These are phyloP conservation scores for Peniophora sp. DNA, from an alignment of 1,284 basidiomycete species.

Conservation along the genomic window DNA sequence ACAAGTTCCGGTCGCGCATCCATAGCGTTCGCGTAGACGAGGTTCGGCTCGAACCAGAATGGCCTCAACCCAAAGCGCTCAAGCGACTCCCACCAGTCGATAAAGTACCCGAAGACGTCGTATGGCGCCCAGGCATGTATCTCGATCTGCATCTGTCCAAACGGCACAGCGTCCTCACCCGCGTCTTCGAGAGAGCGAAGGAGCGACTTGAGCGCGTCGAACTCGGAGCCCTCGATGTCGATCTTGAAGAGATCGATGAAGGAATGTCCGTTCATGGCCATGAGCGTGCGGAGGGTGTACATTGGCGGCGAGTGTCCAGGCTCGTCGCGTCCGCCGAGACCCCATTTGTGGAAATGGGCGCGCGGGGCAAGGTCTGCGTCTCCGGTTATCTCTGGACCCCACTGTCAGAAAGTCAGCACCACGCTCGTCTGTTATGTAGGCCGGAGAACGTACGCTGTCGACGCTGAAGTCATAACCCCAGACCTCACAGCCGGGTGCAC, in stretches of 20 bases:
- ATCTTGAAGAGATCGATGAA: constrained; percentile 39
- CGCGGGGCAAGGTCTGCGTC: constrained; percentile 21
- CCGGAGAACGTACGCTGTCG: background rate
- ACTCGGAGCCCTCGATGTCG: constrained; percentile 37
- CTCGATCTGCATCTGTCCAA: constrained; percentile 39
- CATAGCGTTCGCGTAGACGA: constrained; percentile 28
- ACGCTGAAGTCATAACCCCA: constrained; percentile 51
- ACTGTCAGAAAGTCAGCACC: constrained; percentile 17
- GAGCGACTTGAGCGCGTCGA: constrained; percentile 27
- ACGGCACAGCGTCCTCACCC: constrained; percentile 24
- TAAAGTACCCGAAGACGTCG: constrained; percentile 27
- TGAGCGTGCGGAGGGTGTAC: constrained; percentile 39
- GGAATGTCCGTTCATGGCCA: constrained; percentile 35
- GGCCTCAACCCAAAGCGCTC: constrained; percentile 43
- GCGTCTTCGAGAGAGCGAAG: constrained; percentile 17
- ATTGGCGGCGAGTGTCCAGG: constrained; percentile 27
- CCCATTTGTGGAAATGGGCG: constrained; percentile 36
- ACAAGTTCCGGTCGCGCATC: constrained; percentile 23
- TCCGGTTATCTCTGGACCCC: constrained; percentile 38
- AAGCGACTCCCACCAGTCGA: constrained; percentile 41
- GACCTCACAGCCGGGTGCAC: constrained; percentile 32
- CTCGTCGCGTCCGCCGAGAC: constrained; percentile 29
- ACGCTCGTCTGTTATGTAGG: background rate
- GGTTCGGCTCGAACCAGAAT: constrained; percentile 37
- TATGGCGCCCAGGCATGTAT: constrained; percentile 26